Evolutionary conservation across 192 early-diverging fungal species (phyloP).

Genomic region (Coemansia sp.): DNA sequence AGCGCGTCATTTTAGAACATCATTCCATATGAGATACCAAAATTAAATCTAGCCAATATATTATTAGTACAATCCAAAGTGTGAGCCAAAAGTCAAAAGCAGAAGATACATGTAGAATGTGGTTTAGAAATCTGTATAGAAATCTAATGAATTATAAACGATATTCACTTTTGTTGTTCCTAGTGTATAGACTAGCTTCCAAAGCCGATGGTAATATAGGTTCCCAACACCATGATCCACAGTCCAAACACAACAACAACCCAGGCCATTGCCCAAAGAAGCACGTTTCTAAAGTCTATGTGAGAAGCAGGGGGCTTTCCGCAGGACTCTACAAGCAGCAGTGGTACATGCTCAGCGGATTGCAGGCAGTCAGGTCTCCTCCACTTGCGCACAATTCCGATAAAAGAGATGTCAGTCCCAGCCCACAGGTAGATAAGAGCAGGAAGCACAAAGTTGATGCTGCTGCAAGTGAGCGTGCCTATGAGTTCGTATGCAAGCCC

Average conservation of each 20-base stretch:
- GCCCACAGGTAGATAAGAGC: conserved; percentile 36
- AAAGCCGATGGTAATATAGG: conserved; percentile 20
- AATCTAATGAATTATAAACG: too few relatives aligned
- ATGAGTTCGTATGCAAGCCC: conserved; percentile 48
- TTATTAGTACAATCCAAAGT: not conserved
- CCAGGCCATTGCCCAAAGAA: conserved; percentile 33
- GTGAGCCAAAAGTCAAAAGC: not conserved
- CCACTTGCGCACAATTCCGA: not conserved
- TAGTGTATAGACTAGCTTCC: not conserved
- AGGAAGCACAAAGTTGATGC: conserved; percentile 43
- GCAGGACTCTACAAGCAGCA: not conserved
- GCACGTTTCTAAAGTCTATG: not conserved
- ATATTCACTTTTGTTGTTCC: not conserved
- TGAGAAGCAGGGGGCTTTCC: not conserved
- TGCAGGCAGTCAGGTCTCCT: not conserved
- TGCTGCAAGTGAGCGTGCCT: conserved; percentile 32
- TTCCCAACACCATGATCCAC: conserved; percentile 47
- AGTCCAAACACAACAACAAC: conserved; percentile 28
- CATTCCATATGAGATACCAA: not conserved
- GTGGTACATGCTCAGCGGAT: not conserved
- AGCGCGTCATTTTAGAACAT: not conserved
- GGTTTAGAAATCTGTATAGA: not conserved
- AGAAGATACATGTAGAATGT: not conserved
- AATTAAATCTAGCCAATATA: not conserved
- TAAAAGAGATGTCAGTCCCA: conserved; percentile 33